Conservation (phyloP, 768 basidiomycete genomes). For the Collybia sordida region DNA sequence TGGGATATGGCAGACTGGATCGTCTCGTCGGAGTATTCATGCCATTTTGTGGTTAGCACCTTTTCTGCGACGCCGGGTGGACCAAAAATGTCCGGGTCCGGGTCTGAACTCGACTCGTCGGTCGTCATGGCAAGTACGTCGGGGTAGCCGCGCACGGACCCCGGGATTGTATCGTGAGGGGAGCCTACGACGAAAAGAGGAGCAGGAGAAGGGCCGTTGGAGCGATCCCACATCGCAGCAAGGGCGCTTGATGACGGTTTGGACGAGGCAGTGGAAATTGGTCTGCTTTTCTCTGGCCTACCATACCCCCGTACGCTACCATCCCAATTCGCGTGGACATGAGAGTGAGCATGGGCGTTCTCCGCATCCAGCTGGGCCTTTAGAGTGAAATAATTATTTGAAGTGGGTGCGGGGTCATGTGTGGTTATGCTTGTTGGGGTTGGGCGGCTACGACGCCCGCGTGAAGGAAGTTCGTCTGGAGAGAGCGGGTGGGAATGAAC, state of each 20-base stretch:
- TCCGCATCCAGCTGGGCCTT: constrained; percentile 61
- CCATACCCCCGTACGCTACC: constrained; percentile 59
- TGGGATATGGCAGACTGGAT: constrained; percentile 63
- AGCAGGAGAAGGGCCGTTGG: constrained; percentile 20
- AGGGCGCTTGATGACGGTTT: constrained; percentile 35
- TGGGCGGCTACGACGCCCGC: constrained; percentile 51
- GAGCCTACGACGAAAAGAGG: constrained; percentile 47
- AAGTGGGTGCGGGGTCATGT: constrained; percentile 24
- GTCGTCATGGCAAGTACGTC: constrained; percentile 33
- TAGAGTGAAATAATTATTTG: constrained; percentile 59
- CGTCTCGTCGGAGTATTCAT: constrained; percentile 73
- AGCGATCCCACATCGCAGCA: constrained; percentile 38
- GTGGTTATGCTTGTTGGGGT: constrained; percentile 24
- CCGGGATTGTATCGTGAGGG: constrained; percentile 23
- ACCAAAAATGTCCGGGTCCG: constrained; percentile 31
- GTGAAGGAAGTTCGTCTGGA: constrained; percentile 47
- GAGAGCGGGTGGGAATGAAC: constrained; percentile 75
- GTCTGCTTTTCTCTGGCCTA: constrained; percentile 34
- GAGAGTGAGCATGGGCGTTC: constrained; percentile 24
- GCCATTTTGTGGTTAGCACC: constrained; percentile 72
- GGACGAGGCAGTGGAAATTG: constrained; percentile 16
- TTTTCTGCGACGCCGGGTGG: constrained; percentile 34
- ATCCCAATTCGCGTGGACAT: constrained; percentile 42
- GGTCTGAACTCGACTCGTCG: constrained; percentile 34
- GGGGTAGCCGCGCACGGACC: constrained; percentile 19